Base-by-base conservation (phyloP, 1,139 yeast genomes). In the Geotrichum aggregatum region DNA sequence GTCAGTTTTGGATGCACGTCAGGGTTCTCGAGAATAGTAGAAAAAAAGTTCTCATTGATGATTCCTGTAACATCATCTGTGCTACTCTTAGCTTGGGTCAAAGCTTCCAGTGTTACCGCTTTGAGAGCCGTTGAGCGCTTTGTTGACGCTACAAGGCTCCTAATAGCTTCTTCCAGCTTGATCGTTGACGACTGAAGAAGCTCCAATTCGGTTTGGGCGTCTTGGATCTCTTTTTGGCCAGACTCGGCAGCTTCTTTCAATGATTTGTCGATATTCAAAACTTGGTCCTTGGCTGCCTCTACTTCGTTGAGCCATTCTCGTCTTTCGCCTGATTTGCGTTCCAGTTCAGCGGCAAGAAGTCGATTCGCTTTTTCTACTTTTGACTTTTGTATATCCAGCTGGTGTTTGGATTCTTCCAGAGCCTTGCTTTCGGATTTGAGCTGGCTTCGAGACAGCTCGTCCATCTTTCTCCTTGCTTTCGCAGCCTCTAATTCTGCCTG, bases 351-450 rank as follows among this genome's bases (percentile, higher is more conserved):
- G 26, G 52, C 58, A 19, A 60, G 52, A 30, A 56, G 52, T 49
- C 56, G 58, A 28, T 57, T 57, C n/a, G 57, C 54, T 33, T 58
- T 59, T 30, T 65, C 70, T 8, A 66, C 61, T 48, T 68, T 68
- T 8, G 63, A 43, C 40, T 65, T 63, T 44, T 69, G 67, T 14
- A 66, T 58, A 40, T 73, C 75, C 22, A 72, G 58, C 18, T 62
- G 61, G n/a, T 73, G 68, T 47, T 66, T 67, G 5, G 68, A 60
- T 42, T 69, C 73, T 54, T 80, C 84, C 19, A 78, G 62, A 35
- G 72, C 64, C 55, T 77, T 77, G 41, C 74, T 73, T 56, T 79
- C 83, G 8, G 75, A 69, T 47, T 77, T 70, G 45, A 76, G 63
- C 54, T 74, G 72, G 8, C 75, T 66, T 42, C 82, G 69, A 52